Conservation (phyloP, 2,329 filamentous ascomycete genomes). For the Colletotrichum tropicale region DNA sequence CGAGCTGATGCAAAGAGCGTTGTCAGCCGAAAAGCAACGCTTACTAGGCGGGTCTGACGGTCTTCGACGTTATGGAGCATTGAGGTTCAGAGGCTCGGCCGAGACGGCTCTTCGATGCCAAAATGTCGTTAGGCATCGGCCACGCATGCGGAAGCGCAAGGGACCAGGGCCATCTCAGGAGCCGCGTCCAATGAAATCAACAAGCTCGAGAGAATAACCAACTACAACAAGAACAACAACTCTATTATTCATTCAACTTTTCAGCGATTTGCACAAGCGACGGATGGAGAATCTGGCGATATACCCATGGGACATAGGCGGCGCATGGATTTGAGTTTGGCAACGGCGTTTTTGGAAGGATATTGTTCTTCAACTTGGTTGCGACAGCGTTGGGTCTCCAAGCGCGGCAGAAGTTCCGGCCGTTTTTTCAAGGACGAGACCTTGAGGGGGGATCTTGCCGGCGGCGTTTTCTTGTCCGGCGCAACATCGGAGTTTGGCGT, state of each 20-base stretch:
- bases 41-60: neutral
- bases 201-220: neutral
- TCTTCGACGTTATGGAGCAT: neutral
- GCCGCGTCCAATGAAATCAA: neutral
- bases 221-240: neutral
- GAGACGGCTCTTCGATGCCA: slow-evolving; percentile 10
- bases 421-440: neutral
- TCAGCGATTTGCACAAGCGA: neutral
- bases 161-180: neutral
- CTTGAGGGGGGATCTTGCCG: neutral
- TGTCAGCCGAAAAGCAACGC: neutral
- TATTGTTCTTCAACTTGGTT: neutral
- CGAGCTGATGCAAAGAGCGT: neutral
- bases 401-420: neutral
- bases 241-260: neutral
- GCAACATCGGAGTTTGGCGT: neutral
- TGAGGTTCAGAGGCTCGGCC: slow-evolving; percentile 11
- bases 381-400: neutral
- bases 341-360: slow-evolving; percentile 1
- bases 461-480: neutral
- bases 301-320: slow-evolving; percentile 2
- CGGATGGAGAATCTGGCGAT: neutral
- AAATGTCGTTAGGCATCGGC: slow-evolving; percentile 14
- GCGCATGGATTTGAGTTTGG: neutral
- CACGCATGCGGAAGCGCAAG: slow-evolving; percentile 19